A percentile compares a stretch with the other conserved stretches of the same genome.
Conservation (phyloP, 257 asterid genomes). For the Eucommia ulmoides region DNA sequence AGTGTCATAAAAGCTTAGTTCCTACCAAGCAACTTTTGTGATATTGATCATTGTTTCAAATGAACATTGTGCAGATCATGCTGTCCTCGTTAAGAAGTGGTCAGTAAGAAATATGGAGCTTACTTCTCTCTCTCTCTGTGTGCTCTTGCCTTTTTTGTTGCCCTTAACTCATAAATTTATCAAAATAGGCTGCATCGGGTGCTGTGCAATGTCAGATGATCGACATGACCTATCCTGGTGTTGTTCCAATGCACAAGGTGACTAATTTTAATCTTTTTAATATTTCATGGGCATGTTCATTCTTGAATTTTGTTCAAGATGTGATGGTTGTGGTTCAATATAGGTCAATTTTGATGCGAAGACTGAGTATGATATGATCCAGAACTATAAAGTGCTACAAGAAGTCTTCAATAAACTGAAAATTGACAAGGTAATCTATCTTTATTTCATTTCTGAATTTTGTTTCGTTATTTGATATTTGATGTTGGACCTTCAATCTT, state of each 20-base stretch:
- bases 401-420: constrained; percentile 86
- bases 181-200: constrained; percentile 75
- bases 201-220: constrained; percentile 96
- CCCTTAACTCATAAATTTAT: background rate
- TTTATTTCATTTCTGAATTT: too few relatives aligned
- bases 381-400: constrained; percentile 93
- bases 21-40: too few relatives aligned
- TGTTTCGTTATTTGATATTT: too few relatives aligned
- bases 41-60: too few relatives aligned
- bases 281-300: background rate
- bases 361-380: constrained; percentile 89
- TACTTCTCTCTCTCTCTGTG: too few relatives aligned
- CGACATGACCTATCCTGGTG: constrained; percentile 82
- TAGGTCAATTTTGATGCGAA: constrained; percentile 92
- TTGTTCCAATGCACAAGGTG: constrained; percentile 96
- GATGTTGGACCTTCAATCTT: too few relatives aligned
- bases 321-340: too few relatives aligned
- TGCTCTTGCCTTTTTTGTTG: background rate
- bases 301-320: constrained; percentile 3
- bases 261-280: background rate
- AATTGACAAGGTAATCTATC: constrained; percentile 83
- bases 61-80: background rate
- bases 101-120: too few relatives aligned
- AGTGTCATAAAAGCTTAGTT: too few relatives aligned
- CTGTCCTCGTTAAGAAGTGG: too few relatives aligned